Evolutionary conservation across 192 early-diverging fungal genomes (phyloP).

Genomic region (Coemansia sp.): DNA sequence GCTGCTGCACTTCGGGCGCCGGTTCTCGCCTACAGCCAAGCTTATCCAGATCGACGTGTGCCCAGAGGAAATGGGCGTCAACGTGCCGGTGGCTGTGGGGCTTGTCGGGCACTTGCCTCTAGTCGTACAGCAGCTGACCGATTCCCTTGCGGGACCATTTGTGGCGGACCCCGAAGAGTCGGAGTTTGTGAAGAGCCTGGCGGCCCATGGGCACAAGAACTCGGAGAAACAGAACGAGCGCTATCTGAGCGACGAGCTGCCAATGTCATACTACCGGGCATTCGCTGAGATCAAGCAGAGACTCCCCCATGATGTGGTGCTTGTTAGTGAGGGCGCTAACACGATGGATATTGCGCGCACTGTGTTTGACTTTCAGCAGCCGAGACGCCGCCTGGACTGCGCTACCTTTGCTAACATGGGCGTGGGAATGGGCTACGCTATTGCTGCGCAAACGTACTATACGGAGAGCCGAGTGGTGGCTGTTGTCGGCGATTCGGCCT

Average conservation of each 20-base stretch:
- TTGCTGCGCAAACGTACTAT: conserved; percentile 64
- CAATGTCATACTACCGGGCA: conserved; percentile 68
- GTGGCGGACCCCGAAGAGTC: conserved; percentile 7
- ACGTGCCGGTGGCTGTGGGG: conserved; percentile 49
- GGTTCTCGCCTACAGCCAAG: conserved; percentile 56
- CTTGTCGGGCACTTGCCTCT: conserved; percentile 63
- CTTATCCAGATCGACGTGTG: conserved; percentile 71
- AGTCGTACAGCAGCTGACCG: conserved; percentile 56
- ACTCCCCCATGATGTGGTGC: conserved; percentile 56
- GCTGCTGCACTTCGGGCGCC: conserved; percentile 71
- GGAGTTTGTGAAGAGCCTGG: conserved; percentile 23
- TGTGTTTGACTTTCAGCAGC: conserved; percentile 62
- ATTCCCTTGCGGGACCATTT: conserved; percentile 25
- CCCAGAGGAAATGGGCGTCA: conserved; percentile 65
- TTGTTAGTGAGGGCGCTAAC: conserved; percentile 74
- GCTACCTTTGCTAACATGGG: conserved; percentile 78
- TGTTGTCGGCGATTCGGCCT: conserved; percentile 74
- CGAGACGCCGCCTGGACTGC: conserved; percentile 67
- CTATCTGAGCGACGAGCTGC: conserved; percentile 42
- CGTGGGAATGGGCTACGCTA: conserved; percentile 73
- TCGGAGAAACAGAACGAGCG: conserved; percentile 39
- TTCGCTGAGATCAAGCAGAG: conserved; percentile 63
- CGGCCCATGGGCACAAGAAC: conserved; percentile 49
- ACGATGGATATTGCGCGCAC: conserved; percentile 79
- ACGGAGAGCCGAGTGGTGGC: conserved; percentile 57